Conservation (phyloP, 2,329 filamentous ascomycete species). For the Neonectria hederae region DNA sequence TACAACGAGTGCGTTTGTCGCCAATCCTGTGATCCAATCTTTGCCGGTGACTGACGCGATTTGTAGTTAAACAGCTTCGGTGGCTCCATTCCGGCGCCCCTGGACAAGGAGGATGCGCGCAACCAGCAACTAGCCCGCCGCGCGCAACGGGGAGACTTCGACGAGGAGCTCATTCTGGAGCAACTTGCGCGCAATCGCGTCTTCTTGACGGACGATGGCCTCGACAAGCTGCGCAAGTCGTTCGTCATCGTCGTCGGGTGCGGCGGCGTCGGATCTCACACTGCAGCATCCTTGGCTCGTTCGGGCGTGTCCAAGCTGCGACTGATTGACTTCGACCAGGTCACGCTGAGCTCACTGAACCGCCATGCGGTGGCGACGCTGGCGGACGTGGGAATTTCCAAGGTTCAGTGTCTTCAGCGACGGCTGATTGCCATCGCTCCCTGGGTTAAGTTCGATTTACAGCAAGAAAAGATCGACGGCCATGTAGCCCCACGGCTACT, state of each 20-base stretch:
- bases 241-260: constrained; percentile 93
- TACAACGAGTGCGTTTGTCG: constrained; percentile 31
- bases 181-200: constrained; percentile 93
- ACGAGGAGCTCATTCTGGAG: constrained; percentile 87
- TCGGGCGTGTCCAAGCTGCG: constrained; percentile 90
- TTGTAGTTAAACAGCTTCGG: constrained; percentile 69
- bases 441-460: constrained; percentile 90
- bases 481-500: constrained; percentile 73
- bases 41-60: constrained; percentile 32
- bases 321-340: constrained; percentile 96
- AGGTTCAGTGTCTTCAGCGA: constrained; percentile 84
- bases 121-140: constrained; percentile 67
- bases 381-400: constrained; percentile 90
- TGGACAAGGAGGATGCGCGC: constrained; percentile 69
- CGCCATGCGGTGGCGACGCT: constrained; percentile 95
- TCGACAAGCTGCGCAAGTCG: constrained; percentile 79
- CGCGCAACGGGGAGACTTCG: constrained; percentile 71
- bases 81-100: constrained; percentile 56
- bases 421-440: constrained; percentile 87
- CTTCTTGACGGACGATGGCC: constrained; percentile 85
- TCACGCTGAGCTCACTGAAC: constrained; percentile 92
- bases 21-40: too few species aligned
- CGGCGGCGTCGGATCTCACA: constrained; percentile 95
- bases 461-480: constrained; percentile 83
- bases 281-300: constrained; percentile 82